Conservation (phyloP, 2,329 filamentous ascomycete genomes). For the Chaetomiaceae sp. region DNA sequence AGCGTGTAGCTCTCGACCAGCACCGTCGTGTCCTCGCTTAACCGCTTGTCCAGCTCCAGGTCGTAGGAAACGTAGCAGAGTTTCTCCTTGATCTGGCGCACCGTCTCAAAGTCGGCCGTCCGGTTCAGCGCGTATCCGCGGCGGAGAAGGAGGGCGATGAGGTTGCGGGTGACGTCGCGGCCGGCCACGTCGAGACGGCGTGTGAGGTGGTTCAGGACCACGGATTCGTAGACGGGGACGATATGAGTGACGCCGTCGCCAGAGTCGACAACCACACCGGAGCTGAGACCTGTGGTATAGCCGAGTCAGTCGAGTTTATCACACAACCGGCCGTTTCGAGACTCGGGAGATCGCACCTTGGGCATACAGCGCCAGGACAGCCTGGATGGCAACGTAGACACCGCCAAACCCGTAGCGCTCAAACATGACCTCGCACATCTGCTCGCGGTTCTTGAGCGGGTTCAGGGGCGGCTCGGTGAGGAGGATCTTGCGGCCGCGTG, state of each 20-base stretch:
- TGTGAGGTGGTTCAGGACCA: conserved; percentile 95
- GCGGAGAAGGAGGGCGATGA: conserved; percentile 89
- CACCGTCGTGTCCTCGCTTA: conserved; percentile 96
- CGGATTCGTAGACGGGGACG: conserved; percentile 96
- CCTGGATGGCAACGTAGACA: conserved; percentile 44
- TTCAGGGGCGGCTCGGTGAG: conserved; percentile 94
- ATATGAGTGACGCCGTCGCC: conserved; percentile 98
- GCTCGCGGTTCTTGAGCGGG: conserved; percentile 90
- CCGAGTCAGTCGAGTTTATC: neutral
- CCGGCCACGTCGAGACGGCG: conserved; percentile 91
- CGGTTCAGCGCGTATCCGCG: conserved; percentile 95
- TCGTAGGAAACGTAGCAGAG: conserved; percentile 99
- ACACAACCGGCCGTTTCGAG: too few species aligned
- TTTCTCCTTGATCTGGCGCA: conserved; percentile 99
- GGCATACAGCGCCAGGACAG: conserved; percentile 86
- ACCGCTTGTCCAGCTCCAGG: conserved; percentile 88
- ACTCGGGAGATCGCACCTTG: conserved; percentile 61
- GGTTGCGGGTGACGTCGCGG: conserved; percentile 94
- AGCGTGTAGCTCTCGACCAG: conserved; percentile 97
- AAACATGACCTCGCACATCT: conserved; percentile 99
- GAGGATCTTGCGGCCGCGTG: conserved; percentile 90
- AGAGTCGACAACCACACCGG: conserved; percentile 96
- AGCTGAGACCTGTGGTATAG: conserved; percentile 66
- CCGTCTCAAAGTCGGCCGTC: conserved; percentile 97
- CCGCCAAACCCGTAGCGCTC: conserved; percentile 94